Conservation (phyloP, 257 asterid genomes). For the Misopates orontium region DNA sequence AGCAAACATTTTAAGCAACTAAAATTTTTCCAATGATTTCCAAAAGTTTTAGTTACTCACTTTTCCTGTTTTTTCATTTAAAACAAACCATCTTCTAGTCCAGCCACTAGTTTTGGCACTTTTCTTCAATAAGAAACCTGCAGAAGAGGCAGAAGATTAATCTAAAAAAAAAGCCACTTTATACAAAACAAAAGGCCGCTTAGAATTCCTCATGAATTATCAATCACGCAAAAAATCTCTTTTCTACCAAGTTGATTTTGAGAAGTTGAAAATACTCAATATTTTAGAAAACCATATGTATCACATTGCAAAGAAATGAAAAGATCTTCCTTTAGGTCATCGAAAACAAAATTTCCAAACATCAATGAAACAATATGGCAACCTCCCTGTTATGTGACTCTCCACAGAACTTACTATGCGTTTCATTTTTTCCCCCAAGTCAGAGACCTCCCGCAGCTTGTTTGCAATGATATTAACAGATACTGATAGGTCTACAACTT, state of each 20-base stretch:
- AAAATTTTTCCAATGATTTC: constrained; percentile 20
- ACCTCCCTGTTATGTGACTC: neutral
- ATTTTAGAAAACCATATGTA: too few species aligned
- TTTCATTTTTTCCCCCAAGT: constrained; percentile 3
- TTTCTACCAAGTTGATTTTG: constrained; percentile 1
- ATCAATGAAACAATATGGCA: neutral
- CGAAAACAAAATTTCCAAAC: constrained; percentile 4
- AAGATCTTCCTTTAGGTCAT: neutral
- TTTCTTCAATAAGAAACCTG: constrained; percentile 89
- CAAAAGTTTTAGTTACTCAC: constrained; percentile 41
- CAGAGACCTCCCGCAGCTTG: neutral
- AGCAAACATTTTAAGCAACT: neutral
- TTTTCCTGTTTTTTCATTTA: constrained; percentile 95
- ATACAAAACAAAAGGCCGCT: constrained; percentile 1
- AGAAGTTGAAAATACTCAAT: neutral
- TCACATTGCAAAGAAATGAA: constrained; percentile 6
- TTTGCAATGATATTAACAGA: neutral
- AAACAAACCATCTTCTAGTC: constrained; percentile 96
- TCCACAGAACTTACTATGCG: neutral
- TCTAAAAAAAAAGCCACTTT: neutral
- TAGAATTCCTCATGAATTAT: constrained; percentile 1
- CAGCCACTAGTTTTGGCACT: constrained; percentile 86
- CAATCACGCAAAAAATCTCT: constrained; percentile 9
- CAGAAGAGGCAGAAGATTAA: constrained; percentile 21
- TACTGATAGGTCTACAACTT: neutral